A percentile compares a stretch with the other conserved stretches of the same genome.
phyloP scores from a whole-genome alignment of 2,329 filamentous ascomycete genomes.

The Claviceps monticola region DNA sequence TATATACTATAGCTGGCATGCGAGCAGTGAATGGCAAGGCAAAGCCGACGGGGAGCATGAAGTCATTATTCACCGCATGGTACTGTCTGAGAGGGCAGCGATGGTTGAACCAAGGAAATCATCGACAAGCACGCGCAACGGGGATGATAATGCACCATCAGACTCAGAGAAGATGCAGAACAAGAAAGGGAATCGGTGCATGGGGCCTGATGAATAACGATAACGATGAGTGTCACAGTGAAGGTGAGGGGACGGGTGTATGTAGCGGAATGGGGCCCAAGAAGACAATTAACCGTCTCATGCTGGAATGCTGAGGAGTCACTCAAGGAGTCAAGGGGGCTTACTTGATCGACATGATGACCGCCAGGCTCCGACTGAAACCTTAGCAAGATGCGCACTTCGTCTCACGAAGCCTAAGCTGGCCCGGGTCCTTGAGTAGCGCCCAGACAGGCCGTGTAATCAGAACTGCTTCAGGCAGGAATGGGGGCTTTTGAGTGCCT shows the following conservation, averaged over 20 bases:
- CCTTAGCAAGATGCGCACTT: conserved; percentile 12
- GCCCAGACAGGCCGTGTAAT: not conserved
- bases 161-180: conserved; percentile 2
- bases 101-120: not conserved
- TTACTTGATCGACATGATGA: conserved; percentile 43
- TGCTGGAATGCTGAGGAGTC: conserved; percentile 6
- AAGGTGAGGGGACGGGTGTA: not conserved
- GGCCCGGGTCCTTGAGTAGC: conserved; percentile 1
- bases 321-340: conserved; percentile 12
- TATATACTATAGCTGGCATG: not conserved
- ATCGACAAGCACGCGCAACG: not conserved
- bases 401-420: conserved; percentile 3
- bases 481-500: not conserved
- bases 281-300: conserved; percentile 4
- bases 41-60: not conserved
- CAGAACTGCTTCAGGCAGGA: not conserved
- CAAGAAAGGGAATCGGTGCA: not conserved
- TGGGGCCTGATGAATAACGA: conserved; percentile 2
- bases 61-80: not conserved
- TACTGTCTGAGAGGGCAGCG: not conserved
- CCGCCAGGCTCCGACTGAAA: conserved; percentile 20
- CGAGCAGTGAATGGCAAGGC: not conserved
- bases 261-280: conserved; percentile 3
- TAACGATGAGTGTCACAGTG: not conserved
- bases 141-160: not conserved